Evolutionary conservation across 441 rosid genomes (phyloP).

Genomic region (Pelargonium myrrhifolium): DNA sequence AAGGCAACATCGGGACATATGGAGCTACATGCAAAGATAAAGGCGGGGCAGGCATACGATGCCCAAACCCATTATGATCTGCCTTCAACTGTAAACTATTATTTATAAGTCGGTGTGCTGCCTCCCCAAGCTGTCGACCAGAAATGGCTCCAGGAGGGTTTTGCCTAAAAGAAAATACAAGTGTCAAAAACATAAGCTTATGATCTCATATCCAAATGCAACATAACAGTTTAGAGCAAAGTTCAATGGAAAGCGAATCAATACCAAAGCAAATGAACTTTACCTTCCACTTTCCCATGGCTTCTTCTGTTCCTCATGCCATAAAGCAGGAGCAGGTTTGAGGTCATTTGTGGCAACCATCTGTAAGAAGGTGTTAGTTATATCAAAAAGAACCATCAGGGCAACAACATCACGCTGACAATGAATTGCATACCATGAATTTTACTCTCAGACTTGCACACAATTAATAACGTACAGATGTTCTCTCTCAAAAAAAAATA

Average conservation of each 20-base stretch:
- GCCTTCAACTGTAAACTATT: conserved; percentile 49
- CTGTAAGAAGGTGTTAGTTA: conserved; percentile 31
- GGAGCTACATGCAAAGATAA: conserved; percentile 19
- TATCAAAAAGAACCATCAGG: not conserved
- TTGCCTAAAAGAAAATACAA: conserved; percentile 35
- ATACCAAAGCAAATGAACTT: not conserved
- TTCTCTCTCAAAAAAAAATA: no score
- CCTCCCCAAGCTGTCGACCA: conserved; percentile 62
- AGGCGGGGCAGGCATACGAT: conserved; percentile 21
- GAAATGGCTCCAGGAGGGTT: conserved; percentile 51
- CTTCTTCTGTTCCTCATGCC: conserved; percentile 82
- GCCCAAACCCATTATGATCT: conserved; percentile 23
- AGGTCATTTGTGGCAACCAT: conserved; percentile 48
- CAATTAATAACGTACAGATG: no score
- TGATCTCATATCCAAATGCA: not conserved
- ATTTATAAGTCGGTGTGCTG: conserved; percentile 57
- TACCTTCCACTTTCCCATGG: conserved; percentile 45
- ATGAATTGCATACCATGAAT: not conserved
- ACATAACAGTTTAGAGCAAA: not conserved
- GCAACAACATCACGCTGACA: not conserved
- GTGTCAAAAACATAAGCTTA: not conserved
- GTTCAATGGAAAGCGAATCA: no score
- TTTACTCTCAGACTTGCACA: no score
- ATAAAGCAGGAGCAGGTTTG: conserved; percentile 51
- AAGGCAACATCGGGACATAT: conserved; percentile 18